These are phyloP conservation scores for Nemania sp. DNA, from an alignment of 2,329 filamentous ascomycete genomes.

Conservation along the genomic window DNA sequence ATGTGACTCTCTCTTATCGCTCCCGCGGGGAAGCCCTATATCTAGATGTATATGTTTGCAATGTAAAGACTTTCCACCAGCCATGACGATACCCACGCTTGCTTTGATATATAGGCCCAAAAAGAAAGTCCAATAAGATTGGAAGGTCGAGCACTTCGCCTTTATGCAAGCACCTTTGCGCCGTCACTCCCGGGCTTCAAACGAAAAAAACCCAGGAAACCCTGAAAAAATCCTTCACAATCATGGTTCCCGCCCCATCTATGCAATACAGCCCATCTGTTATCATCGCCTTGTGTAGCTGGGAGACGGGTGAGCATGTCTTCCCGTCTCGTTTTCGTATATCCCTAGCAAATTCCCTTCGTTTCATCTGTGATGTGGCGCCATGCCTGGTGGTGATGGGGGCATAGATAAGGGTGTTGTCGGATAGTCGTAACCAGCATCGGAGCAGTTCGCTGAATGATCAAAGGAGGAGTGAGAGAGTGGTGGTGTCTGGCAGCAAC, in stretches of 20 bases:
- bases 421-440: slow-evolving; percentile 67
- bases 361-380: slow-evolving; percentile 27
- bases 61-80: slow-evolving; percentile 20
- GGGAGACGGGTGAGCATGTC: slow-evolving; percentile 3
- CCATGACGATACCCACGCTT: slow-evolving; percentile 18
- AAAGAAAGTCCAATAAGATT: slow-evolving; percentile 25
- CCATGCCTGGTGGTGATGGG: slow-evolving; percentile 65
- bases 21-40: slow-evolving; percentile 22
- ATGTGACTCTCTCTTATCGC: slow-evolving; percentile 14
- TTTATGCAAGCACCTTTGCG: slow-evolving; percentile 32
- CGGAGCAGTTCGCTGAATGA: slow-evolving; percentile 66
- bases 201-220: background rate
- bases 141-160: slow-evolving; percentile 40
- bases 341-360: background rate
- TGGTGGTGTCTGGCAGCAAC: slow-evolving; percentile 69
- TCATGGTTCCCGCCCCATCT: slow-evolving; percentile 22
- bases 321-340: slow-evolving; percentile 5
- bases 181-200: slow-evolving; percentile 30
- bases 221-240: slow-evolving; percentile 6
- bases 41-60: slow-evolving; percentile 24
- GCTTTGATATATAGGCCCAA: slow-evolving; percentile 23
- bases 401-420: slow-evolving; percentile 76
- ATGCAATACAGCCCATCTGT: slow-evolving; percentile 26
- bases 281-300: slow-evolving; percentile 10
- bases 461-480: slow-evolving; percentile 76